Base-by-base conservation (phyloP, 495 filamentous ascomycete species). In the Hapsidospora chrysogenum region DNA sequence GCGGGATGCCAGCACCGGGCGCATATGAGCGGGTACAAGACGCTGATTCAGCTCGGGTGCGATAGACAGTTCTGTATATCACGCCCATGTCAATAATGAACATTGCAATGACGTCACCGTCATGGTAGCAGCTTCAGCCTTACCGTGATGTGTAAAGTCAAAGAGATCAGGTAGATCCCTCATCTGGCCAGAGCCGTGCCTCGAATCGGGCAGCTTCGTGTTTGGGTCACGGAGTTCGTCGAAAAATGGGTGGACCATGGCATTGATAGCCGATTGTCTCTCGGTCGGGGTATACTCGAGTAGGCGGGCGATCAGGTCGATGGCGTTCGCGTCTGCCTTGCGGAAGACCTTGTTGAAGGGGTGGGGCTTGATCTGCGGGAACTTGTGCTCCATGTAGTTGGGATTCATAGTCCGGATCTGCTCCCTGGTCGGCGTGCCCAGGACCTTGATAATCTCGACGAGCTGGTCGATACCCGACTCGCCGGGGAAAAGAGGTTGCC, bases 331-430 rank as follows among this genome's bases (percentile, higher is more conserved):
- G 35, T 89, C 80, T 17, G 89, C 89, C 69, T 84, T 89, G 38
- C 92, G 77, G 72, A 97, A 96, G 15, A 97, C 89, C 71, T 96
- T 97, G 53, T 80, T 86, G 68, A 97, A 97, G 9, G 89, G 89
- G 50, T 97, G 89, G 26, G 89, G 89, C 64, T 99, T 99, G 68
- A 99, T 99, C 52, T 99, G 89, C 28, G 89, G 92, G 52, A 99
- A 99, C 60, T 96, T 96, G 60, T 99, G 89, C 59, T 96, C 89
- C 89, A 99, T 99, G 58, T 99, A 96, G 57, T 99, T 99, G 35
- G 89, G 92, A 53, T 99, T 99, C 92, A 99, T 99, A 31, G 89
- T 99, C 36, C 89, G 83, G 50, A 99, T 99, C 48, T 99, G 89
- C 47, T 99, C 89, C 15, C 89, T 69, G n/a, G 89, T 95, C 10